Evolutionary conservation across 2,329 filamentous ascomycete species (phyloP), one percentile per base, ranked within the genome.

Genomic region (Cadophora gregata): DNA sequence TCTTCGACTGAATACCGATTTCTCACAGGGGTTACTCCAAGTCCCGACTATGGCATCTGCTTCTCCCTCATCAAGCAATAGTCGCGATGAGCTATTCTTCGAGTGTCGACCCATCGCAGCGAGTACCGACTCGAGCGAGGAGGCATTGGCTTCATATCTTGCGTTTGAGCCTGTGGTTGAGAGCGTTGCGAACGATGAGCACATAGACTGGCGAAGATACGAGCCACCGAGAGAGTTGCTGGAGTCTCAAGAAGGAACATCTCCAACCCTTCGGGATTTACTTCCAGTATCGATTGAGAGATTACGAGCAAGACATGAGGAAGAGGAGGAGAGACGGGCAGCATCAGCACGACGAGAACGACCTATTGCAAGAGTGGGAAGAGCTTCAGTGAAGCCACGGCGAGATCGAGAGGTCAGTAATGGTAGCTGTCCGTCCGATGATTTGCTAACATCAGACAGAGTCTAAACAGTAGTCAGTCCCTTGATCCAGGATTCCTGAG

Each of bases 121-220:
- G 47, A 33, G 5, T 9, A 10, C 33, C 9, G 25, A 67, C 21
- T 50, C 27, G 3, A 58, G 55, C 12, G 63, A 50, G 3, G 69
- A 70, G 59, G 48, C 59, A 19, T 65, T 48, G 55, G 48, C 66
- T 36, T 70, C 69, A 9, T 72, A 72, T 56, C 42, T 72, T 25
- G n/a, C 67, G 16, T 70, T 71, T 19, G 66, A 71, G 38, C 70
- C 72, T 45, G 70, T 71, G 8, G 63, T 71, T 14, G 69, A 70
- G 24, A 71, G 67, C 21, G 70, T 70, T 16, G 36, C 70, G 0
- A 62, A 64, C 5, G 62, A 59, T 19, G 61, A 67, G 16, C 53
- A 61, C 16, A 75, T 80, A 38, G 80, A 84, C 71, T 86, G 84
- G 82, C 79, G 77, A 45, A 75, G 78, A 60, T 85, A 83, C 68